These are phyloP conservation scores for Venturiaceae sp. DNA, from an alignment of 2,329 filamentous ascomycete genomes.

Conservation along the genomic window DNA sequence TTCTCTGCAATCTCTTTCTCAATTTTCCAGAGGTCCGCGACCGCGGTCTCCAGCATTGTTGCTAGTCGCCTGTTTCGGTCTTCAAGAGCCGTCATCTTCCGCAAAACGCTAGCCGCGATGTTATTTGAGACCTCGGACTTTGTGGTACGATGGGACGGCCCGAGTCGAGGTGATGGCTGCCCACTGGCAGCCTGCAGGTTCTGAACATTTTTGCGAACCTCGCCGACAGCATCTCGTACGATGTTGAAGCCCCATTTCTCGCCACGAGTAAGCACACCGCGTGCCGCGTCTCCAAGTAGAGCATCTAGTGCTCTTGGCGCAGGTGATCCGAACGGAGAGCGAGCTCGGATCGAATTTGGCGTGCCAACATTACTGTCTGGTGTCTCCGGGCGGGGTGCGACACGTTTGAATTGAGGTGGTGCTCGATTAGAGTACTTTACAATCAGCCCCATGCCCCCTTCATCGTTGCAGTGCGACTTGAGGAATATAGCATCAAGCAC, in stretches of 20 bases:
- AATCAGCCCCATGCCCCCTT: conserved; percentile 57
- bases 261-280: conserved; percentile 60
- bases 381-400: neutral
- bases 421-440: conserved; percentile 55
- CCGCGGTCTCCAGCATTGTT: conserved; percentile 56
- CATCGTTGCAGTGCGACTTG: conserved; percentile 50
- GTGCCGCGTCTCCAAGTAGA: conserved; percentile 66
- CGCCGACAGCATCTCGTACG: conserved; percentile 70
- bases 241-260: conserved; percentile 74
- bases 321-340: conserved; percentile 6
- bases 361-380: conserved; percentile 1
- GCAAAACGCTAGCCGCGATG: conserved; percentile 28
- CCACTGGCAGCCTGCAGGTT: neutral
- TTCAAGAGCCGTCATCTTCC: conserved; percentile 40
- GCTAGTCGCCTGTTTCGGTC: conserved; percentile 57
- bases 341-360: neutral
- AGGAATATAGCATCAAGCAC: conserved; percentile 78
- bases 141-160: conserved; percentile 19
- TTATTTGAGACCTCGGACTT: conserved; percentile 22
- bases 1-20: conserved; percentile 41
- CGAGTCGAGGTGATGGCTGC: neutral
- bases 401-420: conserved; percentile 16
- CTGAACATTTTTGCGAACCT: conserved; percentile 63
- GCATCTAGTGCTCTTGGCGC: conserved; percentile 44
- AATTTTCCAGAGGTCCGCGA: conserved; percentile 52